phyloP scores from a whole-genome alignment of 1,139 yeast species.

The Yarrowia galli region DNA sequence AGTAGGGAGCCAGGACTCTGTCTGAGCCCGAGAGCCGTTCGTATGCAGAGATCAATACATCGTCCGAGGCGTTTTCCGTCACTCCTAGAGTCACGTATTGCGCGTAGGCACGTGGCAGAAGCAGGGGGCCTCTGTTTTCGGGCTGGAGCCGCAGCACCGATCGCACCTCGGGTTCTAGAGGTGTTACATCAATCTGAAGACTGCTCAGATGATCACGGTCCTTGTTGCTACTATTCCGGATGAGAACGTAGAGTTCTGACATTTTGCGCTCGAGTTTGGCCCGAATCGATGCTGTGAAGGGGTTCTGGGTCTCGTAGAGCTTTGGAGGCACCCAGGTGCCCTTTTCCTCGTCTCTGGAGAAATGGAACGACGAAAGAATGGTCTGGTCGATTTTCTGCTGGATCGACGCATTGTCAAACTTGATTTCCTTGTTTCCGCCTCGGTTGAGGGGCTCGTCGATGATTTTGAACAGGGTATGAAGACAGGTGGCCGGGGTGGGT shows the following conservation, averaged over 20 bases:
- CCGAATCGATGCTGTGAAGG: slow-evolving; percentile 42
- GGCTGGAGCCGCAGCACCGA: slow-evolving; percentile 34
- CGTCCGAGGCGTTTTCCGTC: slow-evolving; percentile 66
- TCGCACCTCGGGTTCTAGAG: slow-evolving; percentile 36
- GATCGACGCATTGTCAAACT: slow-evolving; percentile 45
- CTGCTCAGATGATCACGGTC: slow-evolving; percentile 32
- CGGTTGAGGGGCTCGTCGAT: slow-evolving; percentile 46
- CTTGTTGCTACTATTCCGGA: slow-evolving; percentile 19
- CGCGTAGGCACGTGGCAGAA: slow-evolving; percentile 40
- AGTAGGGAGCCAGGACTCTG: slow-evolving; percentile 60
- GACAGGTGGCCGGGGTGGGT: slow-evolving; percentile 46
- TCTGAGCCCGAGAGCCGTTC: slow-evolving; percentile 64
- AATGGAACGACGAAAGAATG: slow-evolving; percentile 57
- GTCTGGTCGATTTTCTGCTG: slow-evolving; percentile 56
- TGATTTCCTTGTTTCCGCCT: slow-evolving; percentile 44
- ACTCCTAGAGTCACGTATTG: slow-evolving; percentile 64
- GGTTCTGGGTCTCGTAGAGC: slow-evolving; percentile 51
- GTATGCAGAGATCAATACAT: slow-evolving; percentile 66
- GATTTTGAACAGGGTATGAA: slow-evolving; percentile 45
- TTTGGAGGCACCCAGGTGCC: slow-evolving; percentile 67
- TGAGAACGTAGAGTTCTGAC: slow-evolving; percentile 43
- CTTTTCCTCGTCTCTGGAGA: slow-evolving; percentile 54
- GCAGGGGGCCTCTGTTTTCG: slow-evolving; percentile 13
- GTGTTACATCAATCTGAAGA: slow-evolving; percentile 33
- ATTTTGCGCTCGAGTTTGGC: slow-evolving; percentile 42